A percentile compares a stretch with the other conserved stretches of the same genome.
Evolutionary conservation across 306 rosid species (phyloP).

Genomic region (Astragalus membranaceus): DNA sequence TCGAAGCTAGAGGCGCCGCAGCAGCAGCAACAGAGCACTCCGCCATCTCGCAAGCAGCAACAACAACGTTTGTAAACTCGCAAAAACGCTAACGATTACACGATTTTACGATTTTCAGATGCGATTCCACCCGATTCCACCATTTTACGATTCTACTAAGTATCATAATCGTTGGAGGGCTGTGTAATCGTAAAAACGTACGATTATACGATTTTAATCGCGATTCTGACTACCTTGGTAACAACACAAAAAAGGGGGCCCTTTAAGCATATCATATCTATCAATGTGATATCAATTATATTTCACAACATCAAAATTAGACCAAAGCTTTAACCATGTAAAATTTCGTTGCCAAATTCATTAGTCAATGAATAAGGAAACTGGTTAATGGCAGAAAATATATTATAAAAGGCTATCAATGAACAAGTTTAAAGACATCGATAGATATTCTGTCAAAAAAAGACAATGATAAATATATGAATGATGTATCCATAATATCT

Average conservation of each 20-base stretch:
- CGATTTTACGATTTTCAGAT: too few relatives aligned
- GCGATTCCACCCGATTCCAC: too few relatives aligned
- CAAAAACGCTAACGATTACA: too few relatives aligned
- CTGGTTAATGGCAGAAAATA: not conserved
- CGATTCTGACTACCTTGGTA: too few relatives aligned
- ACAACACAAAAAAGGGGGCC: not conserved
- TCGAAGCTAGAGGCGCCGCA: too few relatives aligned
- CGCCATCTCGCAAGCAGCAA: too few relatives aligned
- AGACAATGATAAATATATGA: not conserved
- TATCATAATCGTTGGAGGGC: fast-evolving
- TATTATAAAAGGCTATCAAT: not conserved
- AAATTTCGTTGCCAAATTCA: not conserved
- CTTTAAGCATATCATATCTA: not conserved
- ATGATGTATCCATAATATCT: not conserved
- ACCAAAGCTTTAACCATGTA: not conserved
- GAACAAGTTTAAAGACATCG: not conserved
- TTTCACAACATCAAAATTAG: not conserved
- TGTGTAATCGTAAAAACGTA: too few relatives aligned
- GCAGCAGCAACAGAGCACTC: too few relatives aligned
- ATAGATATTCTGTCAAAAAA: too few relatives aligned
- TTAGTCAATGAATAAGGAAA: not conserved
- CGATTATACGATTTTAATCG: too few relatives aligned
- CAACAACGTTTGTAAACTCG: too few relatives aligned
- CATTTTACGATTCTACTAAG: too few relatives aligned
- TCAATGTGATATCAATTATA: not conserved